Conservation (phyloP, 225 moss, liverwort and hornwort species). For the Sphagnum contortum region DNA sequence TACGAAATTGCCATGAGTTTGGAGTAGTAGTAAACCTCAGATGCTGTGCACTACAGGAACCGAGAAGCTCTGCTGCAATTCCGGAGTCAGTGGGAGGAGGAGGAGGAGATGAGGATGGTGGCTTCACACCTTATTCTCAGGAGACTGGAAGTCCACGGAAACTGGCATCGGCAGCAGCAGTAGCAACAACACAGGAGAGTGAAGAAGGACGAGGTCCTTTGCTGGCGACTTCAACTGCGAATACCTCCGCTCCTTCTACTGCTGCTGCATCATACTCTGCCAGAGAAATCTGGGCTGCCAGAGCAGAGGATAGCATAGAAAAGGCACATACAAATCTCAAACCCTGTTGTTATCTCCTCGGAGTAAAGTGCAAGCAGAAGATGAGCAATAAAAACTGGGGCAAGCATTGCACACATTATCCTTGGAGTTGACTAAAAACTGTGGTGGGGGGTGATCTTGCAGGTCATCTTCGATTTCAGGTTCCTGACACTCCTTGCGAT, state of each 20-base stretch:
- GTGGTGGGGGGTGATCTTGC: constrained; percentile 10
- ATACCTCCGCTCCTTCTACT: not conserved
- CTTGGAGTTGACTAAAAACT: not conserved
- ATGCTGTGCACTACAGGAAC: not conserved
- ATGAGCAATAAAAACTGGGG: not conserved
- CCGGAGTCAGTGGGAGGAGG: not conserved
- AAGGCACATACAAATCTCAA: constrained; percentile 15
- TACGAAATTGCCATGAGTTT: not conserved
- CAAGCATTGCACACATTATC: not conserved
- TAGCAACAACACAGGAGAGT: not conserved
- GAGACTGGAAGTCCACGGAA: not conserved
- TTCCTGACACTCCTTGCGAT: constrained; percentile 48
- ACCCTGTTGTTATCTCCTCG: not conserved
- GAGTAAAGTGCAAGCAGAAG: not conserved
- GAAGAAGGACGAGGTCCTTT: not conserved
- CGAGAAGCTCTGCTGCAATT: not conserved
- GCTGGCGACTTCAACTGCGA: not conserved
- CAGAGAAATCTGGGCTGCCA: constrained; percentile 11
- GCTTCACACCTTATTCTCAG: not conserved
- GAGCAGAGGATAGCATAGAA: constrained; percentile 25
- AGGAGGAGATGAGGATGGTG: not conserved
- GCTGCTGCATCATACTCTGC: not conserved
- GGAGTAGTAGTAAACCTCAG: not conserved
- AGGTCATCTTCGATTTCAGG: constrained; percentile 52
- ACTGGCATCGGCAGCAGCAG: not conserved